Evolutionary conservation across 2,329 filamentous ascomycete genomes (phyloP), one percentile per base, ranked within the genome.

Genomic region (Ophiocordyceps sinensis): DNA sequence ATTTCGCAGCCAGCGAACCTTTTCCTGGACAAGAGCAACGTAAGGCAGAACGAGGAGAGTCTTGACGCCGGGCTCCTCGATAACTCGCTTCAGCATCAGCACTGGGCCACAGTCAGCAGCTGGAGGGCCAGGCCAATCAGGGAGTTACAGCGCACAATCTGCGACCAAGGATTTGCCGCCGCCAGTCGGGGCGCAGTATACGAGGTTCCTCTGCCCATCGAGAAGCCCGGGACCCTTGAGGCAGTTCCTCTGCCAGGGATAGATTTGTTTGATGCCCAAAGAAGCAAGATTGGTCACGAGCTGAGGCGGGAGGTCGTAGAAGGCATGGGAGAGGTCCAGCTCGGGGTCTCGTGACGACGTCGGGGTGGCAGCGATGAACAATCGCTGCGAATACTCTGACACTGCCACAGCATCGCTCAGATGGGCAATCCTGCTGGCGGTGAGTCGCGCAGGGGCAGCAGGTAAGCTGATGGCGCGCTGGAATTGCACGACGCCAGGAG

Each of bases 101-200:
- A 87, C 73, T 65, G 46, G n/a, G 30, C 40, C 21, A 36, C 19
- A 36, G 38, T 54, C 44, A 56, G 49, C 30, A 37, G 12, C 23
- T 11, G 8, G 8, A n/a, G 7, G 21, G 34, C 26, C 10, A 14
- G 13, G 30, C 15, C n/a, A 5, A 26, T 7, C 19, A 14, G 10
- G 23, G 8, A 12, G 28, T 31, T 28, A 41, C 30, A n/a, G 46
- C 62, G 57, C 46, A 66, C 64, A 58, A 51, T 77, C 73, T 43
- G 82, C 82, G 37, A 86, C 80, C 12, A 87, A 67, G 8, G 80
- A 85, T 59, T 87, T 86, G 14, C 83, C 83, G 34, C 82, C 82
- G 5, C 82, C 82, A 0, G 83, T 87, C 0, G 83, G 83, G 8
- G 83, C 83, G 36, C 78, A 83, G 53, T 87, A 88, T n/a, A 87